Evolutionary conservation across 805 yeast species (phyloP), one percentile per base, ranked within the genome.

Genomic region (Ogataea trehaloabstinens): DNA sequence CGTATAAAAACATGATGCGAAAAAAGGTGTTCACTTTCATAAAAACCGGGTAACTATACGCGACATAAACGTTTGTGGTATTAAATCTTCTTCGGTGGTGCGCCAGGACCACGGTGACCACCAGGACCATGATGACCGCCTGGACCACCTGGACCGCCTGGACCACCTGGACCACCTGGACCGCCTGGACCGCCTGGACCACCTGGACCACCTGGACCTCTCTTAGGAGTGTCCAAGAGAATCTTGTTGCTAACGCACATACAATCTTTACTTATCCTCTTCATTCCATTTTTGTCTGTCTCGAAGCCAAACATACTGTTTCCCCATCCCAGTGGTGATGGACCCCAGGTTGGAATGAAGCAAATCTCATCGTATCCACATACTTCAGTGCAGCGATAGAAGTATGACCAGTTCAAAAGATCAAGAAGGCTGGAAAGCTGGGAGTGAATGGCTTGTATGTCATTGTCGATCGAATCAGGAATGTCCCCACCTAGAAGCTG

Each of bases 301-400:
- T 49, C 54, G 5, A 58, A 60, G 12, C 62, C 56, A 0, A 35
- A 19, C 20, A n/a, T 12, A 10, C 45, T 46, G 16, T 43, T 49
- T 1, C 64, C 63, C 71, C 74, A 68, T 1, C 74, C 73, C 18
- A 75, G 31, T 4, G 80, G 80, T 0, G 72, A 60, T 3, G 82
- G 83, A 0, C 71, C 84, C 83, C 83, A 77, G 0, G 80, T 71
- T 2, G 83, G 83, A 12, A 76, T 68, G 39, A 66, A 76, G 46
- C 84, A 79, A 3, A 75, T 51, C 45, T 74, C 78, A 46, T 74
- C 70, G 58, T 60, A 55, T 0, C 48, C 60, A 54, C 84, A 78
- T 4, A 49, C 55, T 2, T 51, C 37, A 0, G 64, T 48, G 52
- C 82, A 77, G 30, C 60, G 45, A 40, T 68, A 70, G 41, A 64